Conservation (phyloP, 768 basidiomycete genomes). For the Suillus cothurnatus region DNA sequence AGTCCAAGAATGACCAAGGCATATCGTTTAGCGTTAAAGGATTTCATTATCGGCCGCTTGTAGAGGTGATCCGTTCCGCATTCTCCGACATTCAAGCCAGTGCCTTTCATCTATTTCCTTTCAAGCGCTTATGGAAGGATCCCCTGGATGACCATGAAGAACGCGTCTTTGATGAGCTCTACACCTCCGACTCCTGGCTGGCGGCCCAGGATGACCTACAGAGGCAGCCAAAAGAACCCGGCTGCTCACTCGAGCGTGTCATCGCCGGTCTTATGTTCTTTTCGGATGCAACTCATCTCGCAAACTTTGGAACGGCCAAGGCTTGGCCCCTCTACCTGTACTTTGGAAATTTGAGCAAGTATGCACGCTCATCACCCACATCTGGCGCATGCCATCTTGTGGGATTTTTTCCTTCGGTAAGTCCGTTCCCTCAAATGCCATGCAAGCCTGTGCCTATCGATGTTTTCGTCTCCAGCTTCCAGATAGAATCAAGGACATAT, state of each 20-base stretch:
- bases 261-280: constrained; percentile 23
- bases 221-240: constrained; percentile 12
- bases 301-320: constrained; percentile 17
- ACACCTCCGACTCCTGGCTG: constrained; percentile 20
- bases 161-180: constrained; percentile 20
- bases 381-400: constrained; percentile 21
- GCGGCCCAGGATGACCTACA: constrained; percentile 20
- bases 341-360: constrained; percentile 12
- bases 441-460: too few species aligned
- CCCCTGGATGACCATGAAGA: constrained; percentile 7
- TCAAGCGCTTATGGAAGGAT: constrained; percentile 19
- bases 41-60: constrained; percentile 18
- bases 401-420: constrained; percentile 21
- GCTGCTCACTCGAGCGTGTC: constrained; percentile 17
- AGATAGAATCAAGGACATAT: constrained; percentile 16
- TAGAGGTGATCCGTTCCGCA: constrained; percentile 13
- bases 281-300: constrained; percentile 25
- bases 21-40: constrained; percentile 10
- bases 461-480: constrained; percentile 14
- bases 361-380: constrained; percentile 5
- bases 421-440: background rate
- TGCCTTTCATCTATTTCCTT: constrained; percentile 26
- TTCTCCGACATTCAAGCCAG: constrained; percentile 8
- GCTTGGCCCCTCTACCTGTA: constrained; percentile 22
- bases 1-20: constrained; percentile 1